Conservation (phyloP, 768 basidiomycete species). For the Russula dissimulans region DNA sequence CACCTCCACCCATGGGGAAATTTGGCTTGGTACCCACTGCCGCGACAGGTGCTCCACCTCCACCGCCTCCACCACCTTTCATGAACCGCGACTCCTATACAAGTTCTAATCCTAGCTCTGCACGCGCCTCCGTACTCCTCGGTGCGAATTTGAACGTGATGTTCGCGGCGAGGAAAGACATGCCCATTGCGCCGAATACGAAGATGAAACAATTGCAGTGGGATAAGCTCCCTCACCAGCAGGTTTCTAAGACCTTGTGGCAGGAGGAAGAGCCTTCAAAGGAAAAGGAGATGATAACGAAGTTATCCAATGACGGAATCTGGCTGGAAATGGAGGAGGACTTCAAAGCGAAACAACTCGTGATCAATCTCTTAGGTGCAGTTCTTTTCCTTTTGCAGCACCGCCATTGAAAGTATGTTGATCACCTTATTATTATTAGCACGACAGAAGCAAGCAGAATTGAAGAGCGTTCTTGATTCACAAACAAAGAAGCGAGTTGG, state of each 20-base stretch:
- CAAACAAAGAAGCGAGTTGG: constrained; percentile 92
- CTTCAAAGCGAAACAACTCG: constrained; percentile 93
- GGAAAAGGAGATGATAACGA: constrained; percentile 73
- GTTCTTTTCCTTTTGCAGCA: not conserved
- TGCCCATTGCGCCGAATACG: constrained; percentile 71
- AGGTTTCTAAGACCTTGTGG: constrained; percentile 82
- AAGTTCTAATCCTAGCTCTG: constrained; percentile 36
- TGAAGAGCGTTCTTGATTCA: constrained; percentile 84
- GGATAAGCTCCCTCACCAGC: constrained; percentile 93
- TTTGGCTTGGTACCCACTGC: constrained; percentile 22
- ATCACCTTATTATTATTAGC: constrained; percentile 33
- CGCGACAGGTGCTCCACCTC: constrained; percentile 25
- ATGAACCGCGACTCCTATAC: constrained; percentile 28
- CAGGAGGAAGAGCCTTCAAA: constrained; percentile 56
- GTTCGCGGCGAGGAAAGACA: constrained; percentile 68
- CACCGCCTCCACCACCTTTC: constrained; percentile 33
- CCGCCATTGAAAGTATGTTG: not conserved
- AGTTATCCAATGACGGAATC: constrained; percentile 75
- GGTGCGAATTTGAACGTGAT: constrained; percentile 49
- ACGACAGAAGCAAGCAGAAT: constrained; percentile 77
- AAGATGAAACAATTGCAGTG: constrained; percentile 99
- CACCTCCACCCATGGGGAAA: constrained; percentile 30
- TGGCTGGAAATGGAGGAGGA: constrained; percentile 97
- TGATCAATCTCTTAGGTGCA: constrained; percentile 80
- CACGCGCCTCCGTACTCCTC: constrained; percentile 51